Evolutionary conservation across 306 rosid genomes (phyloP), one percentile per base, ranked within the genome.

Genomic region (Vigna radiata): DNA sequence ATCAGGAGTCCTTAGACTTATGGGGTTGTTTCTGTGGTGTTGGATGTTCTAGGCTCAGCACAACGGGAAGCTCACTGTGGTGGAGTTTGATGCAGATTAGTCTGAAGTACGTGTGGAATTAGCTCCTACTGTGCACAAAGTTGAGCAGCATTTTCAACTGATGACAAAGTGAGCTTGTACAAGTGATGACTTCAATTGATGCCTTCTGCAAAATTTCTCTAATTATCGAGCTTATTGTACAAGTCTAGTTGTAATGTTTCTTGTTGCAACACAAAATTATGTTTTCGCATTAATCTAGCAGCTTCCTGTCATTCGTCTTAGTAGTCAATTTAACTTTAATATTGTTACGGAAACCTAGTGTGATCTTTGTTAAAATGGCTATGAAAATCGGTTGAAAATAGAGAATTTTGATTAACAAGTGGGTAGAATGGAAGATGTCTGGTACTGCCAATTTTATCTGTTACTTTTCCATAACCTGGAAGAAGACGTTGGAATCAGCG

Each of bases 71-170:
- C 91, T 92, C 54, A 90, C 94, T 55, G 91, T 87, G 10, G 90
- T 89, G 59, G 97, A 90, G 82, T 90, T 92, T 82, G 86, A 92
- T 83, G 94, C 91, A 14, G 96, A 89, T 62, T 90, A 94, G 92
- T 89, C 91, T 80, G 96, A 92, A 92, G 91, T 89, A 47, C 86
- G 94, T 68, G 81, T 84, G 62, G 94, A 92, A 79, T 85, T 89
- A 79, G 96, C 89, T 31, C 96, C 96, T 15, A 91, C 85, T 43
- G 92, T 90, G 5, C 86, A 86, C 81, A 87, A 90, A 62, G 87
- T 86, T 52, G 91, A 92, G 94, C 90, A 90, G 81, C 87, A 89
- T 44, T 29, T 89, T 75, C 83, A 90, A 90, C 91, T 87, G 79
- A 79, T 79, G 68, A 12, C 82, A 87, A 90, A 62, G 87, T 86